These are phyloP conservation scores for Pisolithus tinctorius DNA, from an alignment of 768 basidiomycete species.

Conservation along the genomic window DNA sequence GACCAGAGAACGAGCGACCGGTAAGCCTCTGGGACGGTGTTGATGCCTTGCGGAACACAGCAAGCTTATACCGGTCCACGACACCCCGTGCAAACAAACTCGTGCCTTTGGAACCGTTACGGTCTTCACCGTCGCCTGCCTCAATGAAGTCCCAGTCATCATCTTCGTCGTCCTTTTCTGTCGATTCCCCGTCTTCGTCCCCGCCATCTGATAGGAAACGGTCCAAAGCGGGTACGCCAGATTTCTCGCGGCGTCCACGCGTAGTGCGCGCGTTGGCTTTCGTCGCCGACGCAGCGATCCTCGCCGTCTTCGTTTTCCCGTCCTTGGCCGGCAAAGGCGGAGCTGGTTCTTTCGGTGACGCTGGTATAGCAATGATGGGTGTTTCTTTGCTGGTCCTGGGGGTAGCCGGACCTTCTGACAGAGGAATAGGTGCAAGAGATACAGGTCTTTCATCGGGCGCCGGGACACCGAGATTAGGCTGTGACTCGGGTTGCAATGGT, in stretches of 20 bases:
- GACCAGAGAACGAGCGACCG: constrained; percentile 48
- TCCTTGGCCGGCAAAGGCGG: constrained; percentile 29
- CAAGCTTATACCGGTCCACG: constrained; percentile 79
- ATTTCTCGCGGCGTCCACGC: constrained; percentile 66
- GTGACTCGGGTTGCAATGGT: constrained; percentile 24
- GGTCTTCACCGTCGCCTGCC: constrained; percentile 71
- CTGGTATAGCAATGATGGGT: background rate
- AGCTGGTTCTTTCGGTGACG: constrained; percentile 14
- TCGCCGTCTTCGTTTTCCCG: constrained; percentile 22
- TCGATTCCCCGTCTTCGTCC: constrained; percentile 32
- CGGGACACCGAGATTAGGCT: constrained; percentile 3
- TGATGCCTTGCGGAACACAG: constrained; percentile 80
- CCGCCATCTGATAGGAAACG: constrained; percentile 54
- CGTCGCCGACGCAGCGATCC: constrained; percentile 5
- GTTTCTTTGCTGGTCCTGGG: constrained; percentile 11
- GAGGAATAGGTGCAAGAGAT: constrained; percentile 11
- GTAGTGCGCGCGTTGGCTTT: constrained; percentile 20
- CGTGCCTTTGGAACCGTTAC: constrained; percentile 71
- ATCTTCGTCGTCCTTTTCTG: constrained; percentile 52
- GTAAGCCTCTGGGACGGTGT: constrained; percentile 47
- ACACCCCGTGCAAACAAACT: constrained; percentile 89
- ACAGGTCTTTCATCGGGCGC: constrained; percentile 6
- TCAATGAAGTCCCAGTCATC: constrained; percentile 93
- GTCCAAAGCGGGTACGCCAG: constrained; percentile 77
- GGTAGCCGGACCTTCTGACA: constrained; percentile 11